Base-by-base conservation (phyloP, 2,329 filamentous ascomycete species). In the Paecilomyces dactylethromorphus region DNA sequence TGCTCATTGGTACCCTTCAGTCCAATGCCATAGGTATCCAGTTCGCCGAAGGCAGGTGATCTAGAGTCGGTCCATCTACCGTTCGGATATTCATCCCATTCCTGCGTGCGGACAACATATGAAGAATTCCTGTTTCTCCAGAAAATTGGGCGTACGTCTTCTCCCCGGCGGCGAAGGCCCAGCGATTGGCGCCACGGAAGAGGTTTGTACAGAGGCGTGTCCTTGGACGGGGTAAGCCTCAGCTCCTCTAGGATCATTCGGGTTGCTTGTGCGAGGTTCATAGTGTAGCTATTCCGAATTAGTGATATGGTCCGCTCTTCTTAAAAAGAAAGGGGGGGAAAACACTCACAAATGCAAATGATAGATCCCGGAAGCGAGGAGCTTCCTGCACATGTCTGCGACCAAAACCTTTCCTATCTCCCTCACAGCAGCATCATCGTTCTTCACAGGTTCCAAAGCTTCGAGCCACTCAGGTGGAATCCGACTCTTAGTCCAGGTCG, bases 1-100 rank as follows among this genome's bases (percentile, higher is more conserved):
- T 93, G 89, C 76, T 97, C 92, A 71, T 96, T 99, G 56, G 91
- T 95, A 31, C 94, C 94, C 65, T 93, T 95, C 67, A 99, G 78
- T 52, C 92, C 92, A 67, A 97, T 91, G 51, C 92, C 93, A 70
- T 99, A 97, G 8, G 91, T 87, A 75, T 97, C 93, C 56, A 97
- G 81, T 75, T 97, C 92, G 69, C 94, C 94, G 70, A 97, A 99
- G 55, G 94, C 94, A 61, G 94, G 94, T 59, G 93, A 97, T 64
- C 94, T 86, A 56, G 92, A 93, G 75, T 99, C 94, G 76, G 94
- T 95, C 94, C 94, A 99, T 75, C 94, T 89, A 53, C 94, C 94
- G 80, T 99, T 99, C 58, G 94, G 94, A 68, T 97, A 99, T 74
- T 99, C 94, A 69, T 99, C 94, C 94, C 94, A 99, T 66, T 97